These are phyloP conservation scores for Scedosporium dehoogii DNA, from an alignment of 2,329 filamentous ascomycete species.

Conservation along the genomic window DNA sequence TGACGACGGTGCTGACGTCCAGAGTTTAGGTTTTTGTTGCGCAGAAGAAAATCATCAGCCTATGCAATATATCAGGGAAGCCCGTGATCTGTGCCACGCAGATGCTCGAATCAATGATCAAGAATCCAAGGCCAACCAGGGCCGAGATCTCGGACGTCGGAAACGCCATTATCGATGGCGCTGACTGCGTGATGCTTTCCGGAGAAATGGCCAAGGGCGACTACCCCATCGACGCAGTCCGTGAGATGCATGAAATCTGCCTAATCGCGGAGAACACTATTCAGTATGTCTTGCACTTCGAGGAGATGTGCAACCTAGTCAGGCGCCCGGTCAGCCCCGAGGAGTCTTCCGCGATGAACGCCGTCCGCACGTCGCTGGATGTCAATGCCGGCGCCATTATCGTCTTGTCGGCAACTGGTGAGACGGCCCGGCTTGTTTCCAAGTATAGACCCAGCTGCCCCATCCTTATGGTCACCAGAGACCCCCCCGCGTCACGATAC, in stretches of 20 bases:
- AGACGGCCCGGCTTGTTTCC: constrained; percentile 87
- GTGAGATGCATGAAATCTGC: constrained; percentile 97
- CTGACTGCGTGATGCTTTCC: constrained; percentile 99
- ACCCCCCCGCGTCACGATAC: constrained; percentile 72
- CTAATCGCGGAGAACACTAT: constrained; percentile 95
- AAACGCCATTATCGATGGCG: constrained; percentile 93
- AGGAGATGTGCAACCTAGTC: constrained; percentile 80
- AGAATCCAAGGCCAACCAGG: constrained; percentile 95
- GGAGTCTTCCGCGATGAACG: constrained; percentile 94
- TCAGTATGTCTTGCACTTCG: constrained; percentile 91
- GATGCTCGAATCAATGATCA: constrained; percentile 99
- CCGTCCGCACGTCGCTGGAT: constrained; percentile 89
- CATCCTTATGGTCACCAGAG: constrained; percentile 98
- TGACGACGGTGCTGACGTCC: background rate
- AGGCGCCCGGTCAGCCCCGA: constrained; percentile 76
- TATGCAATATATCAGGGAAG: constrained; percentile 99
- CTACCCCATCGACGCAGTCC: constrained; percentile 86
- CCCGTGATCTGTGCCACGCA: constrained; percentile 98
- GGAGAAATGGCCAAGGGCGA: constrained; percentile 97
- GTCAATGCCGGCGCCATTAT: constrained; percentile 94
- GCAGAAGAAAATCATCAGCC: constrained; percentile 99
- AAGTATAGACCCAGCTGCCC: constrained; percentile 99
- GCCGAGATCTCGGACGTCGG: constrained; percentile 98
- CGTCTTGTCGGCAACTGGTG: constrained; percentile 89
- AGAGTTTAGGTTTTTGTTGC: constrained; percentile 57